Conservation (phyloP, 257 asterid genomes). For the Verbascum thapsus region DNA sequence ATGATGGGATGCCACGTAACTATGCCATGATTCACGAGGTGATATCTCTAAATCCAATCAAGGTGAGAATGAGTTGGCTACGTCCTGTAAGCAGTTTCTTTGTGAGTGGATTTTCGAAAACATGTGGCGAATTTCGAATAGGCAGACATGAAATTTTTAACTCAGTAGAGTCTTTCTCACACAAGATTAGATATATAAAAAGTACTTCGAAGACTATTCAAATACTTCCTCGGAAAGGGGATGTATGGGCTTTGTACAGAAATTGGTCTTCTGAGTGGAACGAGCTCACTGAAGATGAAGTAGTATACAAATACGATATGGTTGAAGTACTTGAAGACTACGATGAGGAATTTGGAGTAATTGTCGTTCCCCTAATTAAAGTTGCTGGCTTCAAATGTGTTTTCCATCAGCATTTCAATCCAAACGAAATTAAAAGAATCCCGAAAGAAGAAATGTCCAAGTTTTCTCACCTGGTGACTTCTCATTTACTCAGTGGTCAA, state of each 20-base stretch:
- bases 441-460: slow-evolving; percentile 61
- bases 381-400: slow-evolving; percentile 64
- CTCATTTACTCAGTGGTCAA: slow-evolving; percentile 49
- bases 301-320: slow-evolving; percentile 55
- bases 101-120: slow-evolving; percentile 46
- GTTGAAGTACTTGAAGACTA: slow-evolving; percentile 70
- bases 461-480: slow-evolving; percentile 77
- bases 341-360: slow-evolving; percentile 59
- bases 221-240: slow-evolving; percentile 64
- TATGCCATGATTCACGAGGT: slow-evolving; percentile 62
- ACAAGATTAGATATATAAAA: slow-evolving; percentile 50
- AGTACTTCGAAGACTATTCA: slow-evolving; percentile 41
- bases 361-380: slow-evolving; percentile 63
- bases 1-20: slow-evolving; percentile 76
- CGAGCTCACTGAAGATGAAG: slow-evolving; percentile 59
- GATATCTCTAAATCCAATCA: slow-evolving; percentile 62
- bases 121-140: slow-evolving; percentile 56
- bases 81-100: slow-evolving; percentile 50
- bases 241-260: slow-evolving; percentile 77
- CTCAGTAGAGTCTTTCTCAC: slow-evolving; percentile 60
- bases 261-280: slow-evolving; percentile 77
- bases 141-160: slow-evolving; percentile 43
- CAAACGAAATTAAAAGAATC: slow-evolving; percentile 54
- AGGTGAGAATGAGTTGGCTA: slow-evolving; percentile 60
- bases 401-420: slow-evolving; percentile 57